Base-by-base conservation (phyloP, 169 alveolate species). In the Eimeria maxima region DNA sequence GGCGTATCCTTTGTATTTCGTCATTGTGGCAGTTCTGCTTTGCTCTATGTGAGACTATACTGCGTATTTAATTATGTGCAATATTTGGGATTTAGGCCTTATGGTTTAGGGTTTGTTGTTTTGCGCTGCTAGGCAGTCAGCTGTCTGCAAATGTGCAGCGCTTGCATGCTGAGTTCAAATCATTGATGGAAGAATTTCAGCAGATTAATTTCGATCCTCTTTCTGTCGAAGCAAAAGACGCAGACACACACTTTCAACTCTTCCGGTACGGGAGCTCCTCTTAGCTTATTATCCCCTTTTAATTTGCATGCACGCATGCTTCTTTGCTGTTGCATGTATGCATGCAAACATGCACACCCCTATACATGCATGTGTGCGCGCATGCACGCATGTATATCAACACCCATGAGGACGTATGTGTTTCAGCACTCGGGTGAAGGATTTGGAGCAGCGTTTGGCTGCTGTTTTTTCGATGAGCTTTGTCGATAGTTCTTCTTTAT, bases 391-490 rank as follows among this genome's bases (percentile, higher is more conserved):
- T 14, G 7, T 57, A 14, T 5, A 13, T 5, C 16, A 13, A 18
- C 67, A 57, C 3, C 4, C 67, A 57, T 8, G 67, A 7, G 18
- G 3, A 24, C 4, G 38, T 22, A 24, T 63, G 29, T 63, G 18
- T 63, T 63, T 63, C 42, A 93, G 96, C 73, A 38, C 87, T 16
- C 47, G 86, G 29, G 83, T 98, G 29, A 98, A 98, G 96, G 99
- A 98, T 96, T 97, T 98, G 90, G 99, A 98, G 96, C 97, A 99
- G 95, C 97, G 99, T 95, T 97, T 98, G 27, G 98, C 98, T 38
- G 97, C 99, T 7, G 98, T 98, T 55, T 96, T 98, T 57, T 98
- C 99, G 33, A 98, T 98, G 96, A 98, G 99, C 42, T 98, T 98
- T 94, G 99, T 97, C 80, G 99, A 98, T 95, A 96, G 97, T 83